phyloP scores from a whole-genome alignment of 139 green algal species.

The Tetradesmus obliquus region DNA sequence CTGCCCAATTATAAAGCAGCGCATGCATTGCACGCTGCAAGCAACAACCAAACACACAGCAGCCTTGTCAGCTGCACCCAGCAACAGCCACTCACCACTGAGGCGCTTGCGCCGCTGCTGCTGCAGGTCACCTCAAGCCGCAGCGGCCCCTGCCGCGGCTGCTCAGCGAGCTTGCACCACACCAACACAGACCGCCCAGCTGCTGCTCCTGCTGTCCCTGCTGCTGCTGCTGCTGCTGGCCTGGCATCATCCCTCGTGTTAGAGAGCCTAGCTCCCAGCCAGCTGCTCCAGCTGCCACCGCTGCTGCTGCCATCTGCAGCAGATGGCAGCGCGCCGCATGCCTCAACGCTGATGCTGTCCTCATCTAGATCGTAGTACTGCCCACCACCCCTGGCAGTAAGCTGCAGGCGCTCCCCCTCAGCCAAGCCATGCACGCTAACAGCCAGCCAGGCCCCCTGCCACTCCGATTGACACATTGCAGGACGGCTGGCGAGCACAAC shows the following conservation, averaged over 20 bases:
- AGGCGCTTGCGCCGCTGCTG: not conserved
- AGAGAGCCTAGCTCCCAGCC: not conserved
- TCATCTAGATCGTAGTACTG: not conserved
- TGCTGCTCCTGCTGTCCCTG: not conserved
- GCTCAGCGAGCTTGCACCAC: not conserved
- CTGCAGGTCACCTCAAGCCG: not conserved
- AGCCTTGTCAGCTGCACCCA: not conserved
- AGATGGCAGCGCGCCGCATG: not conserved
- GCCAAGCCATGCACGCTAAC: not conserved
- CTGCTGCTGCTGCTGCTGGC: not conserved
- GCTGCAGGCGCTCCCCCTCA: not conserved
- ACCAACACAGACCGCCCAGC: not conserved
- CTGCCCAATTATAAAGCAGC: not conserved
- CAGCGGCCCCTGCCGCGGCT: not conserved
- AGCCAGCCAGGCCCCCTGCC: not conserved
- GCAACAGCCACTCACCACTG: not conserved
- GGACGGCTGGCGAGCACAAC: not conserved
- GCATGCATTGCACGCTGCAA: not conserved
- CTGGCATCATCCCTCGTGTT: too few species aligned
- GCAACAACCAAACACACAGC: too few species aligned
- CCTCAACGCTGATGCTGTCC: not conserved
- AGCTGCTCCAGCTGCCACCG: not conserved
- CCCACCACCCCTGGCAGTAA: not conserved
- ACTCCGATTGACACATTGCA: not conserved
- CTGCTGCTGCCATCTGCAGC: not conserved